A percentile compares a stretch with the other conserved stretches of the same genome.
These are phyloP conservation scores for Phytophthora multivora DNA, from an alignment of 352 stramenopile genomes.

Conservation along the genomic window DNA sequence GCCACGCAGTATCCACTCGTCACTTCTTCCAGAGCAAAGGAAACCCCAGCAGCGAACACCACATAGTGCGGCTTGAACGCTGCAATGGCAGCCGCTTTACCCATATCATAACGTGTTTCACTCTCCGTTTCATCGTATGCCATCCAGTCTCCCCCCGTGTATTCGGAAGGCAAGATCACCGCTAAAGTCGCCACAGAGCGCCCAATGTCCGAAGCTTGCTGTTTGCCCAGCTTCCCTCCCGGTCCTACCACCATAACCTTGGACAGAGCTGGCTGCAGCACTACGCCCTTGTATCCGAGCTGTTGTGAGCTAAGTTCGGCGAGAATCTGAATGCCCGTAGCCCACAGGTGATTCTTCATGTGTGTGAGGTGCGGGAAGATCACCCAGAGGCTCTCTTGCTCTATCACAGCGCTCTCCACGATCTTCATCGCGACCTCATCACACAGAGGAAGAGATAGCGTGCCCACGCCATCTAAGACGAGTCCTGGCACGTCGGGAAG, in stretches of 20 bases:
- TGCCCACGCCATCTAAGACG: neutral
- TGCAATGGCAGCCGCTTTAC: neutral
- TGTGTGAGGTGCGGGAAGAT: neutral
- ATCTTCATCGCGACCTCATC: constrained; percentile 1
- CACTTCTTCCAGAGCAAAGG: constrained; percentile 4
- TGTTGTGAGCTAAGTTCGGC: neutral
- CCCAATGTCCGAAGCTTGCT: neutral
- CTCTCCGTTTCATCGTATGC: neutral
- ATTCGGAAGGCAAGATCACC: constrained; percentile 1
- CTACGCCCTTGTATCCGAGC: constrained; percentile 2
- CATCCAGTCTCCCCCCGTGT: neutral
- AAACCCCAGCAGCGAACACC: constrained; percentile 1
- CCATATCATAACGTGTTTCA: neutral
- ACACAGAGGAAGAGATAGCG: constrained; percentile 4
- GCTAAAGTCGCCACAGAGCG: constrained; percentile 8
- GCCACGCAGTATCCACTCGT: constrained; percentile 11
- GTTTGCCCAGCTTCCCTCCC: neutral
- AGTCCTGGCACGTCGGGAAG: constrained; percentile 11
- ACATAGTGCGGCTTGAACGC: constrained; percentile 11
- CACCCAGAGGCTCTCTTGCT: constrained; percentile 5
- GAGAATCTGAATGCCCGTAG: neutral
- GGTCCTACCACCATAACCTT: constrained; percentile 3
- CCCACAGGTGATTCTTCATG: constrained; percentile 17
- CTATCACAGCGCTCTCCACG: neutral
- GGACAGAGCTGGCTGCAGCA: neutral